Percentiles rank a stretch among this genome's conserved stretches.
Evolutionary conservation across 345 rosid genomes (phyloP).

Genomic region (Kandelia obovata): DNA sequence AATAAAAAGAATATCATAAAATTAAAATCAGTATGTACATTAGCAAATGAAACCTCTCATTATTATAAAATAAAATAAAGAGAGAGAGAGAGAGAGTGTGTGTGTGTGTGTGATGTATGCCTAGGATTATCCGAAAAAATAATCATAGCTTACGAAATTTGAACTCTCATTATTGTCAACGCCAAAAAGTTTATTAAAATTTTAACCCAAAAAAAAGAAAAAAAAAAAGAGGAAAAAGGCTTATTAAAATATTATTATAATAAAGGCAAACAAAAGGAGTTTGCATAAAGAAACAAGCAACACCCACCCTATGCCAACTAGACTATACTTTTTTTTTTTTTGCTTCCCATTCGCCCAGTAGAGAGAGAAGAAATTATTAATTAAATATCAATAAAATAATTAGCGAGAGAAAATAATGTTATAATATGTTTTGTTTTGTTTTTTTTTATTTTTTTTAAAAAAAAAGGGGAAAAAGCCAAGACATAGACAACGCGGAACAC

Average conservation of each 20-base stretch:
- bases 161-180: no score
- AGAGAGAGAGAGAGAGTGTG: no score
- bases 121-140: no score
- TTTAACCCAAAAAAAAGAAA: no score
- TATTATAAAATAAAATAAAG: no score
- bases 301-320: neutral
- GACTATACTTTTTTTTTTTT: neutral
- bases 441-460: neutral
- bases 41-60: neutral
- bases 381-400: neutral
- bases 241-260: neutral
- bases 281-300: neutral
- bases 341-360: neutral
- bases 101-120: no score
- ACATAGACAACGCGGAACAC: neutral
- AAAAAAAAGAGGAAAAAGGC: neutral
- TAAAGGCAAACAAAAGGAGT: neutral
- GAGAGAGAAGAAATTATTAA: no score
- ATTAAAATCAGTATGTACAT: neutral
- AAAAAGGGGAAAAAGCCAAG: neutral
- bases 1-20: neutral
- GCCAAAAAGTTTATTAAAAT: neutral
- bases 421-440: no score
- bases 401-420: neutral
- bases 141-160: no score